A percentile compares a stretch with the other conserved stretches of the same genome.
phyloP scores from a whole-genome alignment of 2,329 filamentous ascomycete genomes.

The Epichloe brachyelytri region DNA sequence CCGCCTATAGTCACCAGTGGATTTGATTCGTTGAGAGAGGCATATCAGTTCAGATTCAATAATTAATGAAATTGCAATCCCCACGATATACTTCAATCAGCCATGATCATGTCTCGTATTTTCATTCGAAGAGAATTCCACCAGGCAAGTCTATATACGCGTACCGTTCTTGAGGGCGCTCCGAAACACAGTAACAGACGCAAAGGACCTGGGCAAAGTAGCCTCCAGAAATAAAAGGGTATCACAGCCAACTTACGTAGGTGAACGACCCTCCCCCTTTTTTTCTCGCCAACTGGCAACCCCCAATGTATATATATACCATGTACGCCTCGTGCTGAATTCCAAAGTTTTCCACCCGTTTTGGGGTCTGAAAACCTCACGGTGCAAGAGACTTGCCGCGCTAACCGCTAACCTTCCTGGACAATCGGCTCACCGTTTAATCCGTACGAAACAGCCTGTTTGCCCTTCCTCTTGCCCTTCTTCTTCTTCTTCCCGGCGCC shows the following conservation, averaged over 20 bases:
- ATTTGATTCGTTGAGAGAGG: neutral
- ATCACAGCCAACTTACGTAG: too few relatives aligned
- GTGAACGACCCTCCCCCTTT: too few relatives aligned
- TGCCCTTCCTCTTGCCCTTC: constrained; percentile 19
- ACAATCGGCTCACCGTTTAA: constrained; percentile 24
- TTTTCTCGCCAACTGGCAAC: too few relatives aligned
- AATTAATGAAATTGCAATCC: neutral
- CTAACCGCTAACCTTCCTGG: constrained; percentile 12
- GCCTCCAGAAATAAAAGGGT: too few relatives aligned
- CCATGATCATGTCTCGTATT: neutral
- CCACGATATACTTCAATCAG: neutral
- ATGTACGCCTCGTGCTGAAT: neutral
- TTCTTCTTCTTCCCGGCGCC: constrained; percentile 22
- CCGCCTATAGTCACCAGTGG: neutral
- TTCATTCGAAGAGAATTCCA: neutral
- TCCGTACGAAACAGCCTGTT: constrained; percentile 22
- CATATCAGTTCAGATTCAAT: neutral
- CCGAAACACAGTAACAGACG: too few relatives aligned
- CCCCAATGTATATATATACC: too few relatives aligned
- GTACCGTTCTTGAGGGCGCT: too few relatives aligned
- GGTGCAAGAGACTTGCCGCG: too few relatives aligned
- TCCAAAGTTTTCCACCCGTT: too few relatives aligned
- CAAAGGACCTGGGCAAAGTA: too few relatives aligned
- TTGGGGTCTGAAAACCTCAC: too few relatives aligned
- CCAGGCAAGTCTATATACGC: neutral